Base-by-base conservation (phyloP, 192 early-diverging fungal genomes). In the Coemansia sp. region DNA sequence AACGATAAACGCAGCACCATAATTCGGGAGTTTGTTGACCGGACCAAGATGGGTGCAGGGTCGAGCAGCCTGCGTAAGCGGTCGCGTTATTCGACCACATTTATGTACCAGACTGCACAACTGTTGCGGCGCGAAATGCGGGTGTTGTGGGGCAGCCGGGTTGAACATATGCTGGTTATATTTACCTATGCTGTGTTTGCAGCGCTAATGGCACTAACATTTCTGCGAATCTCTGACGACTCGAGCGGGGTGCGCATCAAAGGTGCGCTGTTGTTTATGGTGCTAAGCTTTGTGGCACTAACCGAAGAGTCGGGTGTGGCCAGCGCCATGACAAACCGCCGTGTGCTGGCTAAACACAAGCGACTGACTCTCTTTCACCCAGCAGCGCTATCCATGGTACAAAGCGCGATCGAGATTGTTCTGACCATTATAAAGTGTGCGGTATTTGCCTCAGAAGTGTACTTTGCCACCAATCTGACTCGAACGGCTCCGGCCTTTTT, bases 291-390 rank as follows among this genome's bases (percentile, higher is more conserved):
- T 83, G 88, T 88, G 64, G 83, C 87, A 37, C 81, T 90, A 43
- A 86, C 87, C n/a, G 84, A 90, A 27, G 80, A 89, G 49, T 76
- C 90, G 3, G 87, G 88, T 58, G 75, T 94, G 19, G 87, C 90
- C 27, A 72, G 80, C 52, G 85, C 87, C 45, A 82, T 92, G 53
- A 80, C 83, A 26, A 88, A 89, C 39, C 87, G 92, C 27, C 79
- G 85, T 12, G 84, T 92, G 29, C 68, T 90, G 12, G 86, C 90
- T 71, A 94, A 94, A 64, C 92, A 93, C 74, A 89, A 87, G 54
- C 83, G 82, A 4, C 87, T 87, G 70, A 85, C 88, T 23, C 64
- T 91, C 57, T 71, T 74, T 48, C 69, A 75, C 25, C 75, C 75
- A 12, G 69, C 68, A 0, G 72, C 72, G 1, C 60, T 72, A 14